phyloP scores from a whole-genome alignment of 2,329 filamentous ascomycete genomes.

The Coniochaeta sp. region DNA sequence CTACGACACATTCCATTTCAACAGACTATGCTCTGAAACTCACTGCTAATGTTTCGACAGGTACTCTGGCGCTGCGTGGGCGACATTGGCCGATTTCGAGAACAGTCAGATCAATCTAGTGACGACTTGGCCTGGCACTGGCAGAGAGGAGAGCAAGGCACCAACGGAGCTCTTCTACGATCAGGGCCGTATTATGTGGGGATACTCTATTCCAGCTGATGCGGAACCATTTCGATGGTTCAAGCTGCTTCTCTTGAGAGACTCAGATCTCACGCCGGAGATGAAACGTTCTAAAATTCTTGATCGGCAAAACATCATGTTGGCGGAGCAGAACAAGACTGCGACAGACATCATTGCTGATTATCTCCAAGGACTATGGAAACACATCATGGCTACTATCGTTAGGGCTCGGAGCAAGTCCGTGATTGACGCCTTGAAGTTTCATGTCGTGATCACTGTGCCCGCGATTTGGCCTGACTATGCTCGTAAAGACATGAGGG shows the following conservation, averaged over 20 bases:
- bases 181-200: conserved; percentile 11
- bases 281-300: conserved; percentile 9
- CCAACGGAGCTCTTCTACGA: conserved; percentile 16
- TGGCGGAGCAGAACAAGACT: conserved; percentile 11
- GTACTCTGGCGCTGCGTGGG: conserved; percentile 20
- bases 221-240: conserved; percentile 17
- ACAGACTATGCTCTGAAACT: background rate
- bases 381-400: conserved; percentile 12
- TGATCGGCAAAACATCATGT: conserved; percentile 1
- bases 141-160: conserved; percentile 10
- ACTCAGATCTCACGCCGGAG: conserved; percentile 10
- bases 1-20: background rate
- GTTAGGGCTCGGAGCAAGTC: conserved; percentile 5
- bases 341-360: conserved; percentile 13
- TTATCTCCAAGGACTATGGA: conserved; percentile 17
- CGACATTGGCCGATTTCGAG: background rate
- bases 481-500: conserved; percentile 11
- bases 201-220: conserved; percentile 12
- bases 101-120: background rate
- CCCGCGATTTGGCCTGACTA: conserved; percentile 19
- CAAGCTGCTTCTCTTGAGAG: conserved; percentile 15
- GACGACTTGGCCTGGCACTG: conserved; percentile 3
- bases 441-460: conserved; percentile 16
- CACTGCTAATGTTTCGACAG: conserved; percentile 6
- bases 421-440: conserved; percentile 7